Conservation (phyloP, 164 flowering plant species). For the grape (Vitis vinifera) region DNA sequence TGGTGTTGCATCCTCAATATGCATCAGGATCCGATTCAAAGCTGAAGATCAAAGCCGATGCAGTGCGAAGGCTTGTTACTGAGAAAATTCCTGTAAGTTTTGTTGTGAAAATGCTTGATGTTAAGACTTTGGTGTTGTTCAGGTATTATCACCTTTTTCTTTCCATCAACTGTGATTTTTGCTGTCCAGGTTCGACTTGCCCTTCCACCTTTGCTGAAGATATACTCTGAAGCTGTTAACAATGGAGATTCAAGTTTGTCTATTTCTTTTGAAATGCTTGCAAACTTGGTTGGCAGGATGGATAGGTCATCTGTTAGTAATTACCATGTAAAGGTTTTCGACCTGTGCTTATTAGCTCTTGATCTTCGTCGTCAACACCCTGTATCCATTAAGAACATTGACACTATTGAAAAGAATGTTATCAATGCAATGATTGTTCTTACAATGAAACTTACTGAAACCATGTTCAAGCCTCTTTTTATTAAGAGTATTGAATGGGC, state of each 20-base stretch:
- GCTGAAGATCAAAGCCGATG: conserved; percentile 60
- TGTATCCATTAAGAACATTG: conserved; percentile 45
- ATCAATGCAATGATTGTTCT: conserved; percentile 56
- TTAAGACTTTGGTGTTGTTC: background rate
- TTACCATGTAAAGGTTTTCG: conserved; percentile 63
- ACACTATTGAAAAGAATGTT: conserved; percentile 62
- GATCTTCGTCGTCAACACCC: conserved; percentile 79
- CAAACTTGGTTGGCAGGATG: conserved; percentile 49
- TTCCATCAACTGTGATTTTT: conserved; percentile 6
- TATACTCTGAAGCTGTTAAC: conserved; percentile 53
- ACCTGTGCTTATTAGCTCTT: conserved; percentile 73
- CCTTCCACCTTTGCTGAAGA: conserved; percentile 58
- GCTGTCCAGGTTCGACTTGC: conserved; percentile 67
- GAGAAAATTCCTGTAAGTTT: conserved; percentile 74
- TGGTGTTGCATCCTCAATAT: conserved; percentile 60
- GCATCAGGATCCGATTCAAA: conserved; percentile 46
- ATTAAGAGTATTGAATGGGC: conserved; percentile 84
- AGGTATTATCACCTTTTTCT: background rate
- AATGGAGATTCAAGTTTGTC: conserved; percentile 64
- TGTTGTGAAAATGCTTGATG: conserved; percentile 5
- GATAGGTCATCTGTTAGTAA: conserved; percentile 62
- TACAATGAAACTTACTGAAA: conserved; percentile 85
- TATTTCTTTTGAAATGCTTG: conserved; percentile 64
- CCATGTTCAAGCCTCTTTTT: conserved; percentile 87
- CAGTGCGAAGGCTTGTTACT: conserved; percentile 51